Conservation (phyloP, 2,329 filamentous ascomycete genomes). For the Cladophialophora immunda region DNA sequence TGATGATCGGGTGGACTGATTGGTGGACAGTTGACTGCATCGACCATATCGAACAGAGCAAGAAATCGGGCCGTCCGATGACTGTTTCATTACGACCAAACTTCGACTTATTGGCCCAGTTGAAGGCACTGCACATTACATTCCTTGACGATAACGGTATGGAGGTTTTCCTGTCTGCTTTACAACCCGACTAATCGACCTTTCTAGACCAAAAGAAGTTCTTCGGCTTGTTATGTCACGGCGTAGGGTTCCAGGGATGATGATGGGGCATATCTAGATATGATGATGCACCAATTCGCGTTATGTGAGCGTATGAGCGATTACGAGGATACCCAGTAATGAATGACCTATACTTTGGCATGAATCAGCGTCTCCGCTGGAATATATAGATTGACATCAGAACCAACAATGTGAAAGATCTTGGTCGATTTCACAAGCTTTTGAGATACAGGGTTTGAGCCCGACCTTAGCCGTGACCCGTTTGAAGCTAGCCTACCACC, state of each 20-base stretch:
- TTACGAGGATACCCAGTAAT: slow-evolving; percentile 19
- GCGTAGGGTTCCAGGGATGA: slow-evolving; percentile 35
- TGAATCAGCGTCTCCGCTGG: neutral
- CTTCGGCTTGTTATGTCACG: slow-evolving; percentile 34
- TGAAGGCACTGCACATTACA: slow-evolving; percentile 49
- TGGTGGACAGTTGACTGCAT: slow-evolving; percentile 49
- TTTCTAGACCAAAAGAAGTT: slow-evolving; percentile 35
- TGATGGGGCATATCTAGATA: slow-evolving; percentile 12
- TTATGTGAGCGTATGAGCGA: slow-evolving; percentile 30
- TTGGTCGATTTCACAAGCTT: neutral
- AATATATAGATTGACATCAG: neutral
- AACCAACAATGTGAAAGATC: neutral
- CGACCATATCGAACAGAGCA: slow-evolving; percentile 48
- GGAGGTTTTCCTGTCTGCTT: neutral
- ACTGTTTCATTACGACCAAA: slow-evolving; percentile 50
- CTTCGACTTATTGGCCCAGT: slow-evolving; percentile 51
- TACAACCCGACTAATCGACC: slow-evolving; percentile 3
- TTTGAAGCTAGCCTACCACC: neutral
- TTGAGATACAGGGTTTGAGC: neutral
- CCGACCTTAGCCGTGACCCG: neutral
- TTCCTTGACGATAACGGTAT: slow-evolving; percentile 52
- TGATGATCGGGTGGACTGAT: slow-evolving; percentile 15
- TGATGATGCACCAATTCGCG: slow-evolving; percentile 10
- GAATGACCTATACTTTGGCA: neutral
- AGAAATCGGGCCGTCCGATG: slow-evolving; percentile 50